These are phyloP conservation scores for Fusarium avenaceum DNA, from an alignment of 2,329 filamentous ascomycete genomes.

Conservation along the genomic window DNA sequence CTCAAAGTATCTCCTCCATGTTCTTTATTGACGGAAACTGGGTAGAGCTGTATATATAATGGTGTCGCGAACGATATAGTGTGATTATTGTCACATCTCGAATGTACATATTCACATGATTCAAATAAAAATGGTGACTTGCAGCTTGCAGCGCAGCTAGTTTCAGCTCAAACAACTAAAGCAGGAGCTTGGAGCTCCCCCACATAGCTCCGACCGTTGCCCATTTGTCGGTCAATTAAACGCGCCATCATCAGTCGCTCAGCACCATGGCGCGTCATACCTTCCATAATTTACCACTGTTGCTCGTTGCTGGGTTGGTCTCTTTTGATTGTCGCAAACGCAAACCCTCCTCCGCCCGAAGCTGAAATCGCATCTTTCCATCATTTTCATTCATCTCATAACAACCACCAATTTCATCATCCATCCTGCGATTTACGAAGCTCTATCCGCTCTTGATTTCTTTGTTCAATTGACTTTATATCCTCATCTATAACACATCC, in stretches of 20 bases:
- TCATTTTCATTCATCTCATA: conserved; percentile 26
- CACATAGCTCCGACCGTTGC: not conserved
- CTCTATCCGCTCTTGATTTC: not conserved
- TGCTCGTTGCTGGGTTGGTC: conserved; percentile 43
- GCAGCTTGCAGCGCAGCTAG: too few relatives aligned
- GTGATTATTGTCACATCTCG: too few relatives aligned
- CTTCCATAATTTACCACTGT: conserved; percentile 25
- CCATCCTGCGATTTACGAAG: not conserved
- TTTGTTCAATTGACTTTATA: conserved; percentile 1
- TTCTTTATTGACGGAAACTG: too few relatives aligned
- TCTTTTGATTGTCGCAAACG: conserved; percentile 41
- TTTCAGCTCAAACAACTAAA: too few relatives aligned
- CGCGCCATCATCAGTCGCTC: conserved; percentile 4
- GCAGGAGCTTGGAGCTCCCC: conserved; percentile 14
- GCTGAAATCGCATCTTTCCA: conserved; percentile 16
- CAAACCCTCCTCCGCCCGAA: conserved; percentile 27
- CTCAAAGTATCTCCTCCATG: not conserved
- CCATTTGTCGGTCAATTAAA: conserved; percentile 33
- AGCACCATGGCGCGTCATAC: conserved; percentile 41
- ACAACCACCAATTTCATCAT: conserved; percentile 16
- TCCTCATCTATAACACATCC: not conserved
- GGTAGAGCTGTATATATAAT: too few relatives aligned
- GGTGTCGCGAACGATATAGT: too few relatives aligned
- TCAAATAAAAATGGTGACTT: not conserved
- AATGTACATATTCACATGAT: not conserved